These are phyloP conservation scores for Porcisia deanei DNA, from an alignment of 208 protist species.

Conservation along the genomic window DNA sequence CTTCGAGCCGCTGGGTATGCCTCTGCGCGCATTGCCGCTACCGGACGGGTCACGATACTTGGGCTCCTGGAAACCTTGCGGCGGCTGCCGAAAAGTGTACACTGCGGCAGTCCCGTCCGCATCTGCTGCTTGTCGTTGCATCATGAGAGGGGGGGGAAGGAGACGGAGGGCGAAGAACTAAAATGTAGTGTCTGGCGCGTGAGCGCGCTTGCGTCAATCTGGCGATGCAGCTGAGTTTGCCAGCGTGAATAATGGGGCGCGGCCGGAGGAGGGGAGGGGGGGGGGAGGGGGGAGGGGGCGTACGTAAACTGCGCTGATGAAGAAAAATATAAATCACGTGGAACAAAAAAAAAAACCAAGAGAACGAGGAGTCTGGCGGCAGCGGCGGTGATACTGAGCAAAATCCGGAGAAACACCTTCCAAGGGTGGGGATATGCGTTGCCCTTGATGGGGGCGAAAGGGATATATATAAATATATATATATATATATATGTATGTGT, in stretches of 20 bases:
- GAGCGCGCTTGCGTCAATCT: not conserved
- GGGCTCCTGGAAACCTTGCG: conserved; percentile 78
- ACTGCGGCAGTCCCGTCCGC: conserved; percentile 48
- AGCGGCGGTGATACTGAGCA: not conserved
- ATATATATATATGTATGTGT: too few species aligned
- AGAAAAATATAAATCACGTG: not conserved
- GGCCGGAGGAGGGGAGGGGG: not conserved
- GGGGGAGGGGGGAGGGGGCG: not conserved
- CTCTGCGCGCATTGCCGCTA: not conserved
- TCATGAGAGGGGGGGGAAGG: conserved; percentile 12
- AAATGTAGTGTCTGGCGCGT: not conserved
- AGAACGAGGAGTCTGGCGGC: not conserved
- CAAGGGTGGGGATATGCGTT: not conserved
- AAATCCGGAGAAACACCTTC: not conserved
- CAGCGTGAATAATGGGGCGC: not conserved
- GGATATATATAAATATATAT: not conserved
- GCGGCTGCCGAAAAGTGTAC: conserved; percentile 92
- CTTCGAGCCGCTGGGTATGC: conserved; percentile 23
- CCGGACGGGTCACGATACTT: conserved; percentile 79
- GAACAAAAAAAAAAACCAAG: not conserved
- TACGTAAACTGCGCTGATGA: not conserved
- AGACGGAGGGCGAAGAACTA: not conserved
- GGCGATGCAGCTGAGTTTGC: not conserved
- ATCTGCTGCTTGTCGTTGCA: conserved; percentile 47
- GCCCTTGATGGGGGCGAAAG: not conserved